phyloP scores from a whole-genome alignment of 495 filamentous ascomycete genomes.

The Articulospora tetracladia region DNA sequence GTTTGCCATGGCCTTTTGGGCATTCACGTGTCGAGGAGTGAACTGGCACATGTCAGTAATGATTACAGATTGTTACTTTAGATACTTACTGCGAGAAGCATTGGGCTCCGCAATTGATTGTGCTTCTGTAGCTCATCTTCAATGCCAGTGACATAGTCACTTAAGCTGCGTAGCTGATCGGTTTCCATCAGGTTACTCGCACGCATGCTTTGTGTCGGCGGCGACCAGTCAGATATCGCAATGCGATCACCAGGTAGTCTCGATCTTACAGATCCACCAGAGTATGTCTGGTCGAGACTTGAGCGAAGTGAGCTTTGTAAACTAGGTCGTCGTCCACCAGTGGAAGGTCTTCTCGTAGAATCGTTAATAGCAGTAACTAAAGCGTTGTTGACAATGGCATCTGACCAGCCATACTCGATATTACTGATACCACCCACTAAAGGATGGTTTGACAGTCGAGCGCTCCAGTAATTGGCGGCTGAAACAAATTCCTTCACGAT shows the following conservation, averaged over 20 bases:
- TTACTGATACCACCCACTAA: constrained; percentile 91
- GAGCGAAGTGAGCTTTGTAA: constrained; percentile 70
- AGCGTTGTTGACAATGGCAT: constrained; percentile 76
- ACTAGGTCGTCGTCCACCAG: constrained; percentile 48
- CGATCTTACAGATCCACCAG: constrained; percentile 38
- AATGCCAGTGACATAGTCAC: constrained; percentile 76
- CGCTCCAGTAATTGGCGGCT: constrained; percentile 97
- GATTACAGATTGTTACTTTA: background rate
- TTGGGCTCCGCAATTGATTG: constrained; percentile 78
- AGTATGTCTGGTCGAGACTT: constrained; percentile 61
- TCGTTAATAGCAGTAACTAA: constrained; percentile 53
- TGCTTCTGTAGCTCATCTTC: constrained; percentile 83
- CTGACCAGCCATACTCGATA: constrained; percentile 96
- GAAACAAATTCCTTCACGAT: constrained; percentile 92
- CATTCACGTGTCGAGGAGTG: constrained; percentile 80
- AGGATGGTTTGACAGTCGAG: constrained; percentile 87
- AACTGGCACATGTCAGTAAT: constrained; percentile 44
- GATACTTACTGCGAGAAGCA: constrained; percentile 70
- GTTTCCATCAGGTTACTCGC: constrained; percentile 71
- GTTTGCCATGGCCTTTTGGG: constrained; percentile 79
- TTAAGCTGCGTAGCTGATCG: constrained; percentile 74
- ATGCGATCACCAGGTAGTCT: constrained; percentile 83
- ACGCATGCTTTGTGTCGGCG: constrained; percentile 86
- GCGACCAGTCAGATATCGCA: constrained; percentile 86
- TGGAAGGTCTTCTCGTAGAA: constrained; percentile 21